Base-by-base conservation (phyloP, 352 stramenopile genomes). In the Globisporangium paroecandrum region DNA sequence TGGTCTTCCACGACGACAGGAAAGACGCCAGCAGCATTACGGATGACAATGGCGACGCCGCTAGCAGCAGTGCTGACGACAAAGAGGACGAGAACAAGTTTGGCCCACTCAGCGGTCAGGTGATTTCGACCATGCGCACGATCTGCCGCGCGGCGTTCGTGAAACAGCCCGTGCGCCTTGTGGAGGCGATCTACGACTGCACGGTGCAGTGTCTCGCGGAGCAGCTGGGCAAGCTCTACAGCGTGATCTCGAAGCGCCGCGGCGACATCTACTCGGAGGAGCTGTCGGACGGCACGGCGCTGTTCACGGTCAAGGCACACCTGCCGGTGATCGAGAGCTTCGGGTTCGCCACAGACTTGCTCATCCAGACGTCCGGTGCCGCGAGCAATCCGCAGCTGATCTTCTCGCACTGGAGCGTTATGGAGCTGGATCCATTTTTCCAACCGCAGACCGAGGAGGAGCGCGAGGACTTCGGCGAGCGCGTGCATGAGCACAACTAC, bases 381-480 rank as follows among this genome's bases (percentile, higher is more conserved):
- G 97, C 97, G 15, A 98, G 94, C 64, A 97, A 97, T 56, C 97
- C 97, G 29, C 95, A 99, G 73, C 79, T 99, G 29, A 81, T 98
- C 9, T 99, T 99, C 77, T 95, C 85, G 47, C 95, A 99, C 75
- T 99, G 96, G 96, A 81, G 77, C 54, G 78, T 97, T 34, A 89
- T 98, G 41, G 87, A 97, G 34, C 92, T 98, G 76, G 95, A 99
- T 66, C 97, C 97, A 6, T 99, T 98, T 75, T 99, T 98, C 83
- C 95, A 98, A 68, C 95, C 96, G 29, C 96, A 93, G 58, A 98
- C 95, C 2, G 86, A 98, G 68, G 94, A 98, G 63, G 96, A 99
- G 77, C 87, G 95, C 57, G 96, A 99, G 77, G 97, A 99, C 68
- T 98, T 93, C 74, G 95, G 95, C 46, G 95, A 99, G 77, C 81